These are phyloP conservation scores for Trifolium fragiferum DNA, from an alignment of 306 rosid species.

Conservation along the genomic window DNA sequence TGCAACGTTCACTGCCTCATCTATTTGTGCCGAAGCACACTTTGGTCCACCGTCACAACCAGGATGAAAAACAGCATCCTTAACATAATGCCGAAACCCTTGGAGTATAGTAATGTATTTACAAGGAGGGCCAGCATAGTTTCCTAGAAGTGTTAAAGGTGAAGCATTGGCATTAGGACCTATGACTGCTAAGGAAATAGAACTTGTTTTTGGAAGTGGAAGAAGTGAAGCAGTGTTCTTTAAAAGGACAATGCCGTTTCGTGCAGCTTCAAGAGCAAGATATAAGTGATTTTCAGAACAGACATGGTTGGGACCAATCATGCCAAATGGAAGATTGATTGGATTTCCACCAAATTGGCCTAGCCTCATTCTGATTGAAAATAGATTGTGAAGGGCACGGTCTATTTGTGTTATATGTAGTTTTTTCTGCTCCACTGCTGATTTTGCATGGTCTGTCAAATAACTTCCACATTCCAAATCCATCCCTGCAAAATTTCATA, in stretches of 20 bases:
- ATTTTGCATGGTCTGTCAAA: slow-evolving; percentile 60
- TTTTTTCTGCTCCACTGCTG: slow-evolving; percentile 66
- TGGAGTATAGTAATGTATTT: slow-evolving; percentile 59
- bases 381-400: slow-evolving; percentile 84
- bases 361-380: slow-evolving; percentile 75
- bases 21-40: slow-evolving; percentile 59
- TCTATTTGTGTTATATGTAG: slow-evolving; percentile 55
- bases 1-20: slow-evolving; percentile 63
- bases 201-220: slow-evolving; percentile 60
- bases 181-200: slow-evolving; percentile 68
- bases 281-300: slow-evolving; percentile 72
- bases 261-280: slow-evolving; percentile 87
- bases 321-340: slow-evolving; percentile 54
- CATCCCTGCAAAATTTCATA: slow-evolving; percentile 64
- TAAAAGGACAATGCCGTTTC: slow-evolving; percentile 86
- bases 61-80: slow-evolving; percentile 53
- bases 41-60: slow-evolving; percentile 68
- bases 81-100: slow-evolving; percentile 62
- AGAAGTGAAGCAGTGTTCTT: slow-evolving; percentile 72
- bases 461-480: slow-evolving; percentile 81
- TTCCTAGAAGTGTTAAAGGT: slow-evolving; percentile 62
- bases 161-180: slow-evolving; percentile 85
- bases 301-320: slow-evolving; percentile 66
- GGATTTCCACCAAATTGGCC: slow-evolving; percentile 87
- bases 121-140: slow-evolving; percentile 90